A percentile compares a stretch with the other conserved stretches of the same genome.
Conservation (phyloP, 2,329 filamentous ascomycete species). For the Cordyceps javanica region DNA sequence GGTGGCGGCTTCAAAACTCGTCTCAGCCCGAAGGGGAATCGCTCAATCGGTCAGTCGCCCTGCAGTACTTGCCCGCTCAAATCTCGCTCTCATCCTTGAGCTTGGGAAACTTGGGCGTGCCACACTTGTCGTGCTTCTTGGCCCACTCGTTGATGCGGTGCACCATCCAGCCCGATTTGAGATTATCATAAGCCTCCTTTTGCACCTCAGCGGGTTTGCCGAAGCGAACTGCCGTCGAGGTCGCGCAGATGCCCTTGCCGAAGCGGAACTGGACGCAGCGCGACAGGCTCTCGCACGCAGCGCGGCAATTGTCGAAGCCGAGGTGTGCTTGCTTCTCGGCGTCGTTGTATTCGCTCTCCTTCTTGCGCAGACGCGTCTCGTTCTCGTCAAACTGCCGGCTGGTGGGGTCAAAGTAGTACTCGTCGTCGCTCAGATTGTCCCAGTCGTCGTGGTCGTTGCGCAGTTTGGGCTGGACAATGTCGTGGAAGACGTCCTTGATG, state of each 20-base stretch:
- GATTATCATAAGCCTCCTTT: slow-evolving; percentile 25
- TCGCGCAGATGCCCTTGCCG: slow-evolving; percentile 31
- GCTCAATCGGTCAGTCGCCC: neutral
- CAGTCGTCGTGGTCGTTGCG: slow-evolving; percentile 37
- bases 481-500: slow-evolving; percentile 42
- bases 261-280: slow-evolving; percentile 38
- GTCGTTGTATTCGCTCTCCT: slow-evolving; percentile 26
- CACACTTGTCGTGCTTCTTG: slow-evolving; percentile 30
- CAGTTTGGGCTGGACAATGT: slow-evolving; percentile 38
- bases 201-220: slow-evolving; percentile 31
- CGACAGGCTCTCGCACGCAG: slow-evolving; percentile 34
- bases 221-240: slow-evolving; percentile 30
- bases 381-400: slow-evolving; percentile 25
- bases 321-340: slow-evolving; percentile 36
- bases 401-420: slow-evolving; percentile 32
- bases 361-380: slow-evolving; percentile 25
- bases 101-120: slow-evolving; percentile 26
- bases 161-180: slow-evolving; percentile 36
- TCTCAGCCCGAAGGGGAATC: neutral
- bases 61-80: neutral
- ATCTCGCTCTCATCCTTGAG: neutral
- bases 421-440: slow-evolving; percentile 46
- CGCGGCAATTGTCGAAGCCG: slow-evolving; percentile 36
- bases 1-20: neutral
- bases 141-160: slow-evolving; percentile 36